Evolutionary conservation across 345 rosid species (phyloP).

Genomic region (Boechera retrofracta): DNA sequence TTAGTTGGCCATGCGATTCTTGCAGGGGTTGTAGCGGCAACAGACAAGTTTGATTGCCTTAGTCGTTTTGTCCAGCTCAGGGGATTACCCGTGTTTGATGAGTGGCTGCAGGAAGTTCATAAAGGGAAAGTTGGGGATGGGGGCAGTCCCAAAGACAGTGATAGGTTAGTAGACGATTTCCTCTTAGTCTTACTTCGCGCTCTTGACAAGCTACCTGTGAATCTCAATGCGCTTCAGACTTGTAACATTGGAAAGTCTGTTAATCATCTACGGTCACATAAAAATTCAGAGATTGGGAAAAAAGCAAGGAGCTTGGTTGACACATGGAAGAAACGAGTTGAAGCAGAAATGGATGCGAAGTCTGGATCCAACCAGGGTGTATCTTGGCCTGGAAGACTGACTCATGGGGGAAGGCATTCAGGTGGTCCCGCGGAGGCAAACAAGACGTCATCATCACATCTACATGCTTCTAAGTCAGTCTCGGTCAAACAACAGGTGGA

Average conservation of each 20-base stretch:
- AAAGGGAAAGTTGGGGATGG: slow-evolving; percentile 83
- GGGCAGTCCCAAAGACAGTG: slow-evolving; percentile 55
- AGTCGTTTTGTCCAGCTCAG: slow-evolving; percentile 76
- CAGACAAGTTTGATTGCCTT: slow-evolving; percentile 89
- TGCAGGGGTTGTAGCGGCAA: slow-evolving; percentile 77
- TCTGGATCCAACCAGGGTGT: slow-evolving; percentile 70
- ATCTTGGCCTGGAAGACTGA: slow-evolving; percentile 73
- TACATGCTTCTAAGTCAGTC: slow-evolving; percentile 64
- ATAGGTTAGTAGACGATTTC: slow-evolving; percentile 67
- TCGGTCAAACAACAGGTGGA: slow-evolving; percentile 65
- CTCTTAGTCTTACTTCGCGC: slow-evolving; percentile 81
- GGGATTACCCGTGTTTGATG: slow-evolving; percentile 91
- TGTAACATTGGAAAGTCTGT: slow-evolving; percentile 95
- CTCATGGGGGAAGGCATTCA: slow-evolving; percentile 65
- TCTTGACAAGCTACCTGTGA: slow-evolving; percentile 88
- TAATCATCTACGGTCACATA: slow-evolving; percentile 83
- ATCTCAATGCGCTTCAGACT: slow-evolving; percentile 88
- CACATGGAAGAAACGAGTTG: slow-evolving; percentile 97
- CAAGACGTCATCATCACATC: slow-evolving; percentile 63
- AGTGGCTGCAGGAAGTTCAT: slow-evolving; percentile 96
- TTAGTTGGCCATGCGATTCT: slow-evolving; percentile 66
- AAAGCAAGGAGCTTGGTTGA: slow-evolving; percentile 94
- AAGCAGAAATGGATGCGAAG: slow-evolving; percentile 94
- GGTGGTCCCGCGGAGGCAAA: slow-evolving; percentile 65
- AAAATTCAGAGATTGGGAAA: slow-evolving; percentile 83